Evolutionary conservation across 805 yeast genomes (phyloP), one percentile per base, ranked within the genome.

Genomic region (Blastobotrys mokoenaii): DNA sequence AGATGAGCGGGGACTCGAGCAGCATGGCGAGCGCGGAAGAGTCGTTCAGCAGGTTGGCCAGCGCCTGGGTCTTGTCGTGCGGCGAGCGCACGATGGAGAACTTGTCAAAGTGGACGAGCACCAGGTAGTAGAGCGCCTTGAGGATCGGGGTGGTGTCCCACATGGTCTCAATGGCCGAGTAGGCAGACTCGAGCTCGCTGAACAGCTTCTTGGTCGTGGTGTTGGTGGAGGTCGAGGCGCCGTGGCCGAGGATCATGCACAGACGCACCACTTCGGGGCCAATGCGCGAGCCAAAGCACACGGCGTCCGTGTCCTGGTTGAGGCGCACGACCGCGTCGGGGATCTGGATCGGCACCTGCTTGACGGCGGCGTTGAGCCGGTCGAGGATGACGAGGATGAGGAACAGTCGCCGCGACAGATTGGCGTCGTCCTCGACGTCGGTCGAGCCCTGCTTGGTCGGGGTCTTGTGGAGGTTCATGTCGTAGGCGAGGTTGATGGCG

Each of bases 401-500:
- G 43, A 52, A 61, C 17, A 53, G 43, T 12, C 66, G 53, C 17
- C 66, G 45, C 32, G 50, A 45, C 14, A 47, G 27, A 9, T 45
- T 36, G 14, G 44, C 46, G 33, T 50, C 53, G 20, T 51, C 47
- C 18, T 60, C 62, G 5, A 20, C 14, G n/a, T 32, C 35, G 35
- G 35, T 6, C 10, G 15, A n/a, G 4, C 14, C n/a, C n/a, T 15
- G 22, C 12, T 35, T 15, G 15, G 18, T 16, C 4, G 7, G 18
- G 38, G 38, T 35, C 12, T 10, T 11, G 14, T 50, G 47, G 38
- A 47, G 46, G n/a, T 39, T 31, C 45, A 51, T 41, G 17, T 46
- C 56, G 40, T 52, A 52, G 9, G 59, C 54, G 17, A 57, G 45
- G n/a, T 59, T 55, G n/a, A 64, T 56, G 4, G 68, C 66, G 5